Percentiles rank a stretch among this genome's conserved stretches.
Conservation (phyloP, 129 eudicot genomes). For the Lactuca sativa region DNA sequence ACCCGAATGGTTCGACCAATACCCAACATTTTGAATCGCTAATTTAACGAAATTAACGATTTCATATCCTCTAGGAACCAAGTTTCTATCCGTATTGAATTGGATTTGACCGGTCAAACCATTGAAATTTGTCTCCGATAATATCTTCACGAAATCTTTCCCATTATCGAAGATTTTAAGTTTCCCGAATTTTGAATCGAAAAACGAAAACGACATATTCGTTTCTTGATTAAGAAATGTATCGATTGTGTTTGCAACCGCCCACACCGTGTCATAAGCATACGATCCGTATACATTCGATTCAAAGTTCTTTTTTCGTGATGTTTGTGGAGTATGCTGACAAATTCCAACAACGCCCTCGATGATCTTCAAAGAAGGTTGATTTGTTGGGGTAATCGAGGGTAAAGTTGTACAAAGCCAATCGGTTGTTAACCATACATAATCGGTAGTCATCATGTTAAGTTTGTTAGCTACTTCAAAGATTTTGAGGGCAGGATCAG, state of each 20-base stretch:
- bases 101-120: conserved; percentile 63
- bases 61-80: conserved; percentile 43
- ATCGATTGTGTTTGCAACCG: conserved; percentile 47
- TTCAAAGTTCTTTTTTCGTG: conserved; percentile 19
- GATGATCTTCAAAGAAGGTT: conserved; percentile 25
- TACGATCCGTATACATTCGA: conserved; percentile 39
- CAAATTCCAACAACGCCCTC: conserved; percentile 57
- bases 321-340: conserved; percentile 35
- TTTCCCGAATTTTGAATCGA: conserved; percentile 42
- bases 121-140: conserved; percentile 47
- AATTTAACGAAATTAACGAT: conserved; percentile 40
- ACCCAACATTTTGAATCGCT: conserved; percentile 45
- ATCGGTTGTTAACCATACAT: conserved; percentile 59
- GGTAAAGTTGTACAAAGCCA: conserved; percentile 59
- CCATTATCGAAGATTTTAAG: conserved; percentile 58
- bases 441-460: conserved; percentile 48
- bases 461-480: conserved; percentile 46
- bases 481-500: conserved; percentile 43
- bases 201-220: conserved; percentile 40
- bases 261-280: conserved; percentile 59
- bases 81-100: conserved; percentile 45
- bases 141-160: conserved; percentile 29
- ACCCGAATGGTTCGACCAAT: conserved; percentile 71
- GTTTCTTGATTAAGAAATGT: conserved; percentile 35
- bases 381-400: conserved; percentile 30